phyloP scores from a whole-genome alignment of 495 filamentous ascomycete species.

The Oidiodendron maius region DNA sequence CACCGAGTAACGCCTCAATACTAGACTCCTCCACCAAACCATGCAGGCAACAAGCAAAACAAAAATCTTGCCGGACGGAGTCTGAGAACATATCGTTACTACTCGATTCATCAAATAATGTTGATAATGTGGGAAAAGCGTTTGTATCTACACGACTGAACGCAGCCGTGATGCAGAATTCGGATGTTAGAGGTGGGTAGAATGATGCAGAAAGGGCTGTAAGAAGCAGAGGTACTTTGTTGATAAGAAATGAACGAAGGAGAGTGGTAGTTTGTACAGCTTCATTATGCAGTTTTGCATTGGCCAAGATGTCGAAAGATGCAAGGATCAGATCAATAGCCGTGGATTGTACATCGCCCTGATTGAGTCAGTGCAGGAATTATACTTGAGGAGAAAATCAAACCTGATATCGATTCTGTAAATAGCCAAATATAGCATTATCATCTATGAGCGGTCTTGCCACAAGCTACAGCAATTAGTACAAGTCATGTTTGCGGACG shows the following conservation, averaged over 20 bases:
- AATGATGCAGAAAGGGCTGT: conserved; percentile 50
- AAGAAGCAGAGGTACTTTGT: conserved; percentile 83
- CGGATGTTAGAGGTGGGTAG: conserved; percentile 62
- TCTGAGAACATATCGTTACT: conserved; percentile 69
- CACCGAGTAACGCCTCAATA: conserved; percentile 76
- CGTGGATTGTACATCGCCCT: conserved; percentile 71
- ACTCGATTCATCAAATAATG: conserved; percentile 69
- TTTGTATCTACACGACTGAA: conserved; percentile 70
- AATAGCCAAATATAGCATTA: conserved; percentile 64
- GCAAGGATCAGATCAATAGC: conserved; percentile 78
- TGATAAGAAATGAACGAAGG: conserved; percentile 87
- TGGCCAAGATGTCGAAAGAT: conserved; percentile 83
- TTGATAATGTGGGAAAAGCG: conserved; percentile 72
- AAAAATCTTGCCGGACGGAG: conserved; percentile 83
- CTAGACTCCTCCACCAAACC: conserved; percentile 69
- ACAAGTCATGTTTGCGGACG: neutral
- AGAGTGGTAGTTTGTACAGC: conserved; percentile 63
- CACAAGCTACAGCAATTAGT: conserved; percentile 49
- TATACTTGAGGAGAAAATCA: too few relatives aligned
- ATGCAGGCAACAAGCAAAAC: conserved; percentile 87
- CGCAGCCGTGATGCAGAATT: conserved; percentile 75
- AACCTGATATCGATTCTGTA: conserved; percentile 77
- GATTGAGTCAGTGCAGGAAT: conserved; percentile 1
- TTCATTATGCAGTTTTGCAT: conserved; percentile 76
- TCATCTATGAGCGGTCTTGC: conserved; percentile 83